Percentiles rank a stretch among this genome's conserved stretches.
phyloP scores from a whole-genome alignment of 1,284 basidiomycete species.

The Melampsora larici-populina region DNA sequence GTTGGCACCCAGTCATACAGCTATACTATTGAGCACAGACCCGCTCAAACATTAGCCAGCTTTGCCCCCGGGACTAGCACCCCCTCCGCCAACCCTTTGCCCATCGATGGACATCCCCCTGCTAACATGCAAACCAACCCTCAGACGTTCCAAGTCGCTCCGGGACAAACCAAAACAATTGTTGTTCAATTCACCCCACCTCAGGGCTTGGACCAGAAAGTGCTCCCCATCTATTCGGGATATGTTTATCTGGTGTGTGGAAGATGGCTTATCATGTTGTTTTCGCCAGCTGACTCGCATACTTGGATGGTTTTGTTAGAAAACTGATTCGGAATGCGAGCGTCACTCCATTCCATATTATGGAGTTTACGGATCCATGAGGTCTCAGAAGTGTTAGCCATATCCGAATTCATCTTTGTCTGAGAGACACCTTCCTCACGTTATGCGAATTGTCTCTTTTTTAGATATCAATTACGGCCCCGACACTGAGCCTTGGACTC shows the following conservation, averaged over 20 bases:
- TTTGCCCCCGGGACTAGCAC: slow-evolving; percentile 17
- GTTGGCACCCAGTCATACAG: slow-evolving; percentile 1
- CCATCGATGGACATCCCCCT: background rate
- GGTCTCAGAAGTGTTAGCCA: slow-evolving; percentile 14
- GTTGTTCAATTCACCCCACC: slow-evolving; percentile 7
- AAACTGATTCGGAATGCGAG: slow-evolving; percentile 18
- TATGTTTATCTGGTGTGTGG: slow-evolving; percentile 29
- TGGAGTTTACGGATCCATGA: slow-evolving; percentile 33
- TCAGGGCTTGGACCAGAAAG: background rate
- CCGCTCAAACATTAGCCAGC: slow-evolving; percentile 7
- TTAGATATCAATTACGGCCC: background rate
- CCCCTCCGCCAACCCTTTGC: background rate
- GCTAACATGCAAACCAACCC: slow-evolving; percentile 10
- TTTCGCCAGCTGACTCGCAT: background rate
- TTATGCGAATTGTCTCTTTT: background rate
- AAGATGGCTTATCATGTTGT: background rate
- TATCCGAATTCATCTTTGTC: background rate
- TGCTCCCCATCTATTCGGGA: slow-evolving; percentile 34
- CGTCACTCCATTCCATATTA: slow-evolving; percentile 34
- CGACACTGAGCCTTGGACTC: background rate
- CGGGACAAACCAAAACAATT: slow-evolving; percentile 11
- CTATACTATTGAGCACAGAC: slow-evolving; percentile 18
- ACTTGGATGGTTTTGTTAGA: background rate
- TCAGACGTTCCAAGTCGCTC: slow-evolving; percentile 12
- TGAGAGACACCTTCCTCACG: background rate